phyloP scores from a whole-genome alignment of 495 filamentous ascomycete genomes.

The Talaromyces stipitatus region DNA sequence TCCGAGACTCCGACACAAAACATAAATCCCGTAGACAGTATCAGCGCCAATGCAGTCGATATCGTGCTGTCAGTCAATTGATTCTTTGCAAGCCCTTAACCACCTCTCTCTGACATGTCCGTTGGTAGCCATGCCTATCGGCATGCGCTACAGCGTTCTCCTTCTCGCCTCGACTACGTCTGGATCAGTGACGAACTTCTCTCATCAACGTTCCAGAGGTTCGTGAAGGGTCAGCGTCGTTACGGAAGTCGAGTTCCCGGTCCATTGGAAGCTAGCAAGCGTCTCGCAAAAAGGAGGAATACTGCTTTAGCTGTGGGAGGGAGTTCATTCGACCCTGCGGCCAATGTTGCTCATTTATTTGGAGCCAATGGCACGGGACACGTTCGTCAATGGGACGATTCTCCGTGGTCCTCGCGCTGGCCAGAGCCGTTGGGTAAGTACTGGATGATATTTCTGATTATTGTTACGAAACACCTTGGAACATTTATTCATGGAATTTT shows the following conservation, averaged over 20 bases:
- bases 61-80: neutral
- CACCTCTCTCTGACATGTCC: slow-evolving; percentile 26
- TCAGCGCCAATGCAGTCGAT: neutral
- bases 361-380: slow-evolving; percentile 39
- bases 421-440: slow-evolving; percentile 21
- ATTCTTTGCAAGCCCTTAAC: neutral
- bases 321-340: slow-evolving; percentile 14
- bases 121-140: slow-evolving; percentile 37
- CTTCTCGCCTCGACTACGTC: slow-evolving; percentile 31
- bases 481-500: neutral
- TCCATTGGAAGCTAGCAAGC: slow-evolving; percentile 50
- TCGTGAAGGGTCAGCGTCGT: slow-evolving; percentile 34
- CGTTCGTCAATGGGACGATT: slow-evolving; percentile 32
- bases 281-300: slow-evolving; percentile 43
- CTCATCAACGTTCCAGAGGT: slow-evolving; percentile 39
- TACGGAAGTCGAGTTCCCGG: slow-evolving; percentile 51
- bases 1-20: neutral
- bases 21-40: neutral
- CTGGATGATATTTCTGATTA: neutral
- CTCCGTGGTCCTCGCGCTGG: slow-evolving; percentile 19
- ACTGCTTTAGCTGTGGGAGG: slow-evolving; percentile 34
- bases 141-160: slow-evolving; percentile 22
- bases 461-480: no score
- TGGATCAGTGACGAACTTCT: slow-evolving; percentile 52
- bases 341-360: slow-evolving; percentile 35